A percentile compares a stretch with the other conserved stretches of the same genome.
Evolutionary conservation across 768 basidiomycete species (phyloP).

Genomic region (Xerocomus spinulosus): DNA sequence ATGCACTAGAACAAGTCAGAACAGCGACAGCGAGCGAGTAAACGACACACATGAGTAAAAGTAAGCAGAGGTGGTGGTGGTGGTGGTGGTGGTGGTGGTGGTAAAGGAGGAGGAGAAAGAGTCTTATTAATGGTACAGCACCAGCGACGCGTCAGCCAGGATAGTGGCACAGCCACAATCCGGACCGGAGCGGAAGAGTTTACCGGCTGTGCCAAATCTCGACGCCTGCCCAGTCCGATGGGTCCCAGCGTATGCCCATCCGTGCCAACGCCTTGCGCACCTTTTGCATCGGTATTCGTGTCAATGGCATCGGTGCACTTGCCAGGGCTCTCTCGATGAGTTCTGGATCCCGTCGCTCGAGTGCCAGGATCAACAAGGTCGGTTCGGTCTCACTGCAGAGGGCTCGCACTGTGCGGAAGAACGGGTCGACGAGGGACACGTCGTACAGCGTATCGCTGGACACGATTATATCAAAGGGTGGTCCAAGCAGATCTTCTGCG

Average conservation of each 20-base stretch:
- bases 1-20: conserved; percentile 2
- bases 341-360: conserved; percentile 74
- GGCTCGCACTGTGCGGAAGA: conserved; percentile 61
- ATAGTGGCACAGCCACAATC: conserved; percentile 21
- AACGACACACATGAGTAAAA: no score
- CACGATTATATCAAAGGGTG: conserved; percentile 73
- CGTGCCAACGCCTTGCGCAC: conserved; percentile 58
- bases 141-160: conserved; percentile 31
- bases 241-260: conserved; percentile 54
- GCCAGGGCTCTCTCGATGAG: conserved; percentile 57
- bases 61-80: not conserved
- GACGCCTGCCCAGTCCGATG: conserved; percentile 73
- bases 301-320: conserved; percentile 55
- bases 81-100: not conserved
- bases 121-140: conserved; percentile 26
- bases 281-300: conserved; percentile 55
- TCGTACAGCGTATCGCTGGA: conserved; percentile 83
- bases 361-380: conserved; percentile 40
- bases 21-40: not conserved
- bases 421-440: conserved; percentile 55
- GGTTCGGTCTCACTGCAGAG: conserved; percentile 31
- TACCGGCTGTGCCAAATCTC: conserved; percentile 61
- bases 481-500: conserved; percentile 30
- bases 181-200: not conserved
- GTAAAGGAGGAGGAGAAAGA: not conserved